These are phyloP conservation scores for Fusarium devonianum DNA, from an alignment of 2,329 filamentous ascomycete genomes.

Conservation along the genomic window DNA sequence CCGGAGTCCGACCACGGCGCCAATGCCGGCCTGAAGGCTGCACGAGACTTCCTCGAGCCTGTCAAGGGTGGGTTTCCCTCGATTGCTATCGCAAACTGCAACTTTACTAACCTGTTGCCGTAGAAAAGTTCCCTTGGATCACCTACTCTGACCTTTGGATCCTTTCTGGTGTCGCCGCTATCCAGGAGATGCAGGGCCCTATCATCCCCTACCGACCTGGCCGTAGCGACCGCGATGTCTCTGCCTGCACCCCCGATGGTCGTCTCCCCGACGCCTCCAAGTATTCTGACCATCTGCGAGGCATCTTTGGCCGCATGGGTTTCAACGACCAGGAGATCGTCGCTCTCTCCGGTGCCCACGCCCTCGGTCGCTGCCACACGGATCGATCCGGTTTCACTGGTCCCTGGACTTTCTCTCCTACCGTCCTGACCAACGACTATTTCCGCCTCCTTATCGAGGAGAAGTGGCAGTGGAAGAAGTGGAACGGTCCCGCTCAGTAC, in stretches of 20 bases:
- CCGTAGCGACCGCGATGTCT: conserved; percentile 78
- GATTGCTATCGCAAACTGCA: not conserved
- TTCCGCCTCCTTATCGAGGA: conserved; percentile 86
- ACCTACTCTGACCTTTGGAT: conserved; percentile 97
- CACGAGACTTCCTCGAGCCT: conserved; percentile 91
- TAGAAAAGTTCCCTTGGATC: conserved; percentile 88
- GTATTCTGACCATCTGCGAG: conserved; percentile 81
- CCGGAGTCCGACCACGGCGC: conserved; percentile 91
- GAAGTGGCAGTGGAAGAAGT: conserved; percentile 93
- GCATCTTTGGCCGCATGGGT: conserved; percentile 96
- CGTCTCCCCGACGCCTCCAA: conserved; percentile 82
- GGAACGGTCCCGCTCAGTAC: conserved; percentile 88
- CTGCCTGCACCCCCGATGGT: conserved; percentile 92
- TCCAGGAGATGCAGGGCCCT: conserved; percentile 96
- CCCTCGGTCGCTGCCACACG: conserved; percentile 87
- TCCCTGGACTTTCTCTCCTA: conserved; percentile 92
- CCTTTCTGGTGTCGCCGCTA: conserved; percentile 80
- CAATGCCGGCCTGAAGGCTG: conserved; percentile 86
- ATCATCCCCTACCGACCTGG: conserved; percentile 88
- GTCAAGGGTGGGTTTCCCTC: conserved; percentile 71
- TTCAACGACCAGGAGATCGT: conserved; percentile 98
- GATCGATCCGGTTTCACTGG: conserved; percentile 89
- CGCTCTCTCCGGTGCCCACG: conserved; percentile 84
- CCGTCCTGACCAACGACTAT: conserved; percentile 93
- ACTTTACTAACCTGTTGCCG: conserved; percentile 11